phyloP scores from a whole-genome alignment of 805 yeast genomes.

The Saccharomycopsis fibuligera region DNA sequence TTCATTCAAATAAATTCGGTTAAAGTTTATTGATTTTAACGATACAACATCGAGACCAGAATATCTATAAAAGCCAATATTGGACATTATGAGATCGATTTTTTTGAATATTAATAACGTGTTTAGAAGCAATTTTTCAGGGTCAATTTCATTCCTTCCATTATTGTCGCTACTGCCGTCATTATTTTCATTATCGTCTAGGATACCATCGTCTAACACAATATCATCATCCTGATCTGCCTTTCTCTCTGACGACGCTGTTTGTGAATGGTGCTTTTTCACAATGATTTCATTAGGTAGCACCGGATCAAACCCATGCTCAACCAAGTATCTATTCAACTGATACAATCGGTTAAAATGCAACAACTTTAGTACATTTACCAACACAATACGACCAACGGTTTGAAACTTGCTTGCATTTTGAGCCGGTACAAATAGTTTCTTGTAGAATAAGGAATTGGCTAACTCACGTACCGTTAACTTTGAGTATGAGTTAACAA shows the following conservation, averaged over 20 bases:
- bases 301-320: background rate
- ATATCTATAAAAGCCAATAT: background rate
- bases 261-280: too few relatives aligned
- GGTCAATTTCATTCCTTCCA: background rate
- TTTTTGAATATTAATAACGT: slow-evolving; percentile 1
- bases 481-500: slow-evolving; percentile 10
- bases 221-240: background rate
- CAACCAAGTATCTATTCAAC: background rate
- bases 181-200: too few relatives aligned
- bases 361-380: background rate
- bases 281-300: too few relatives aligned
- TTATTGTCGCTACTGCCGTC: too few relatives aligned
- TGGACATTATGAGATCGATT: slow-evolving; percentile 1
- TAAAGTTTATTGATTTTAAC: too few relatives aligned
- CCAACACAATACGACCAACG: background rate
- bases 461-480: slow-evolving; percentile 10
- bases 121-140: background rate
- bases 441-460: slow-evolving; percentile 7
- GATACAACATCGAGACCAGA: too few relatives aligned
- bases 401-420: too few relatives aligned
- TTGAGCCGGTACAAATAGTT: too few relatives aligned
- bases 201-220: background rate
- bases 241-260: background rate
- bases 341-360: background rate
- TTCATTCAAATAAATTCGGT: background rate